phyloP scores from a whole-genome alignment of 768 basidiomycete species.

The Agaricus bisporus region DNA sequence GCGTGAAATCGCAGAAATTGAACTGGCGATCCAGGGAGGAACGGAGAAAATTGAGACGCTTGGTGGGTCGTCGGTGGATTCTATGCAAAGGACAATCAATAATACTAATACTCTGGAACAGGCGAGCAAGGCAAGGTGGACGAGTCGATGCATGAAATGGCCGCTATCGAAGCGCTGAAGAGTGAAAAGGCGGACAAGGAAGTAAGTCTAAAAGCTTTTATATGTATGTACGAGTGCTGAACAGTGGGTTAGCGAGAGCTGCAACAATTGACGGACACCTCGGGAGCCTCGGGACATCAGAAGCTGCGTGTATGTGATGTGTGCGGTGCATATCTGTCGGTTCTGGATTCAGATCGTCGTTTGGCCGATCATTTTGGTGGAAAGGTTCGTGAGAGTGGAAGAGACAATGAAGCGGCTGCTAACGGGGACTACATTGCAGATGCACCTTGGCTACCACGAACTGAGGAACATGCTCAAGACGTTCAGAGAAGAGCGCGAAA shows the following conservation, averaged over 20 bases:
- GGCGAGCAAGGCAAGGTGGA: constrained; percentile 99
- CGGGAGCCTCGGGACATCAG: constrained; percentile 99
- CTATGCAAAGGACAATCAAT: constrained; percentile 11
- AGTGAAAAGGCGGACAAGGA: constrained; percentile 95
- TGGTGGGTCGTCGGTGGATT: constrained; percentile 40
- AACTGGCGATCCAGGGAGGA: constrained; percentile 96
- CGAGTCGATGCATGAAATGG: constrained; percentile 97
- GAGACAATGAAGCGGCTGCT: constrained; percentile 13
- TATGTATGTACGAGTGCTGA: background rate
- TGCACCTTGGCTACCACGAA: constrained; percentile 99
- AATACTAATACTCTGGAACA: constrained; percentile 23
- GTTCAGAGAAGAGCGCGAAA: constrained; percentile 88
- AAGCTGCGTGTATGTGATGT: constrained; percentile 99
- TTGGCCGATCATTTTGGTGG: constrained; percentile 99
- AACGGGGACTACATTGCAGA: constrained; percentile 47
- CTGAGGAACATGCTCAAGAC: constrained; percentile 88
- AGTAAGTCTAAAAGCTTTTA: constrained; percentile 34
- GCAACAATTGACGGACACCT: constrained; percentile 94
- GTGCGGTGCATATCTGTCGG: constrained; percentile 98
- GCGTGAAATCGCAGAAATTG: constrained; percentile 99
- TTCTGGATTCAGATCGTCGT: constrained; percentile 96
- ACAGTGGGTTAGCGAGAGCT: constrained; percentile 66
- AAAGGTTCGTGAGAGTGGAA: constrained; percentile 57
- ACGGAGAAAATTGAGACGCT: constrained; percentile 97
- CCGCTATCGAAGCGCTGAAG: constrained; percentile 96